phyloP scores from a whole-genome alignment of 345 rosid species.

The Rubroshorea leprosula region DNA sequence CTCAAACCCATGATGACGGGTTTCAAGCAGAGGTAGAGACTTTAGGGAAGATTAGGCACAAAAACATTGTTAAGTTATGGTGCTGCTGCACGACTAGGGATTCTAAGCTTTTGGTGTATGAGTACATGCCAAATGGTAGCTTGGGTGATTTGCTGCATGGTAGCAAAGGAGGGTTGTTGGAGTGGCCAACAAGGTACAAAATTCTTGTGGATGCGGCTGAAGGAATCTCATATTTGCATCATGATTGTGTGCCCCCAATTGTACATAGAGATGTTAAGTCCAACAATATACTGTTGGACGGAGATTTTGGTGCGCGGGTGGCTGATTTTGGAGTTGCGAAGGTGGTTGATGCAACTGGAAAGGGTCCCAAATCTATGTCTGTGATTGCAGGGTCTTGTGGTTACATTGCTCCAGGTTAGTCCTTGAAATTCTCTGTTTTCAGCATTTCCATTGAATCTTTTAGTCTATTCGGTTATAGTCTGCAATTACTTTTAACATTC shows the following conservation, averaged over 20 bases:
- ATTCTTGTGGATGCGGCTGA: slow-evolving; percentile 85
- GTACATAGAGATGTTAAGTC: slow-evolving; percentile 98
- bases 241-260: slow-evolving; percentile 89
- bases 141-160: slow-evolving; percentile 91
- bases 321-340: slow-evolving; percentile 98
- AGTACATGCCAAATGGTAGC: slow-evolving; percentile 96
- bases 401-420: slow-evolving; percentile 97
- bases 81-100: slow-evolving; percentile 88
- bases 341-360: slow-evolving; percentile 64
- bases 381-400: slow-evolving; percentile 96
- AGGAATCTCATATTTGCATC: slow-evolving; percentile 93
- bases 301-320: slow-evolving; percentile 83
- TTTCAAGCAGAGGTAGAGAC: slow-evolving; percentile 87
- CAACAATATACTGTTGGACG: slow-evolving; percentile 86
- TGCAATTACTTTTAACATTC: too few relatives aligned
- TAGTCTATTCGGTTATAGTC: too few relatives aligned
- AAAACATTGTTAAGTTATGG: slow-evolving; percentile 96
- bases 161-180: slow-evolving; percentile 72
- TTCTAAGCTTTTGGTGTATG: slow-evolving; percentile 93
- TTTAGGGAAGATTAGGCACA: slow-evolving; percentile 94
- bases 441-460: neutral
- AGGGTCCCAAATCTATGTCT: slow-evolving; percentile 85
- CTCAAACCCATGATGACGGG: slow-evolving; percentile 51
- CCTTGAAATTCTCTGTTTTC: neutral
- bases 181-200: slow-evolving; percentile 80